These are phyloP conservation scores for Coix lacrymajobi DNA, from an alignment of 176 grass and related monocot genomes.

Conservation along the genomic window DNA sequence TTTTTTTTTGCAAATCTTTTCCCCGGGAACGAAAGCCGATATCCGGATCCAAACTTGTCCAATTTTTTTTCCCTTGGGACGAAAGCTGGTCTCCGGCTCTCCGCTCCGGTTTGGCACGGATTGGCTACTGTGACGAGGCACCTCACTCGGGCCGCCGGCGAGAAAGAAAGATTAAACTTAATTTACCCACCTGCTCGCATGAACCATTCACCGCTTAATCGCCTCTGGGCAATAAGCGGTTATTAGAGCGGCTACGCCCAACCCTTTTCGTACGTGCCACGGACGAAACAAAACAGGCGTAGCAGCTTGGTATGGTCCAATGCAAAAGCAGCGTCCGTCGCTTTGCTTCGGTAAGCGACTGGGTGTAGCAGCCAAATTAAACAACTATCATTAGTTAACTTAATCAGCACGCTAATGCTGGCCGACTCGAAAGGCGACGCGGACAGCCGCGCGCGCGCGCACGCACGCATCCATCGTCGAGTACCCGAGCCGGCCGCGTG, in stretches of 20 bases:
- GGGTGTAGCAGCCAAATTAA: neutral
- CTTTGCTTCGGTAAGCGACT: conserved; percentile 12
- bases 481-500: neutral
- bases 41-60: too few species aligned
- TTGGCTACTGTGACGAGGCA: neutral
- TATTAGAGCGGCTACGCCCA: neutral
- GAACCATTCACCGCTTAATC: neutral
- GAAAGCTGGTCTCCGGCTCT: neutral
- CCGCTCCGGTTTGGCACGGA: neutral
- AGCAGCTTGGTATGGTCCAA: neutral
- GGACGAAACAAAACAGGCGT: neutral
- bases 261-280: neutral
- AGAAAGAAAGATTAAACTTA: neutral
- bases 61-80: neutral
- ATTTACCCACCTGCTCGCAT: neutral
- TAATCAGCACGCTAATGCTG: conserved; percentile 32
- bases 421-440: conserved; percentile 44
- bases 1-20: too few species aligned
- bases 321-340: neutral
- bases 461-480: neutral
- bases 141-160: neutral
- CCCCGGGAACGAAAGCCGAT: too few species aligned
- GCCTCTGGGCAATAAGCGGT: too few species aligned
- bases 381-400: conserved; percentile 25
- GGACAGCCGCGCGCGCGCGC: conserved; percentile 25